These are phyloP conservation scores for Pseudonectria foliicola DNA, from an alignment of 2,329 filamentous ascomycete genomes.

Conservation along the genomic window DNA sequence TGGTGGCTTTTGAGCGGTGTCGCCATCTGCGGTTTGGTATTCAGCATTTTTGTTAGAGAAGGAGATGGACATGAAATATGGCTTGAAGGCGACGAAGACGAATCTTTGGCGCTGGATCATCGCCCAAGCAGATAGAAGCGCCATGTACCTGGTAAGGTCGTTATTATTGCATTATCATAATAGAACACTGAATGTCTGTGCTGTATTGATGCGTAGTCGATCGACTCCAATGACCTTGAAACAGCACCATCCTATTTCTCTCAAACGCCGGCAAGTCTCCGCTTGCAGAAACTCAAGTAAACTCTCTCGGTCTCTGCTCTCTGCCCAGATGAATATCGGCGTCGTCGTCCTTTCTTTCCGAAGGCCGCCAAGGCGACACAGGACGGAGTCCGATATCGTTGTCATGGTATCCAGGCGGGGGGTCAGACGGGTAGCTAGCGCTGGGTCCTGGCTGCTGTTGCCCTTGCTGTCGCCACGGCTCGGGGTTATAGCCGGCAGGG, in stretches of 20 bases:
- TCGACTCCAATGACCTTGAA: slow-evolving; percentile 1
- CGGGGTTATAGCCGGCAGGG: slow-evolving; percentile 20
- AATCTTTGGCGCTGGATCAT: slow-evolving; percentile 2
- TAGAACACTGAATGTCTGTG: no score
- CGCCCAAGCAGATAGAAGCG: no score
- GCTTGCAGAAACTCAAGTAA: slow-evolving; percentile 15
- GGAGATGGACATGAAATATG: slow-evolving; percentile 60
- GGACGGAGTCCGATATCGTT: slow-evolving; percentile 20
- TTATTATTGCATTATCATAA: no score
- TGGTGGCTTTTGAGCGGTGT: slow-evolving; percentile 50
- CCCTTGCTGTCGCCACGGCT: slow-evolving; percentile 22
- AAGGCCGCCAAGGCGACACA: slow-evolving; percentile 19
- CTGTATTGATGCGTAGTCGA: no score
- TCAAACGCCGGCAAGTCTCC: slow-evolving; percentile 15
- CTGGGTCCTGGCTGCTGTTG: slow-evolving; percentile 12
- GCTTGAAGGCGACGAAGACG: slow-evolving; percentile 53
- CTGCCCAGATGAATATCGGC: slow-evolving; percentile 24
- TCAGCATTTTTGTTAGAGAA: slow-evolving; percentile 50
- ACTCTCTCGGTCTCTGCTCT: slow-evolving; percentile 27
- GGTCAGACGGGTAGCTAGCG: slow-evolving; percentile 17
- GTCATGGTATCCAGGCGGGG: slow-evolving; percentile 28
- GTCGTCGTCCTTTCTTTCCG: slow-evolving; percentile 22
- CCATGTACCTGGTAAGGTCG: neutral
- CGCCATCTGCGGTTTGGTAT: slow-evolving; percentile 40
- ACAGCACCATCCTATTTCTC: slow-evolving; percentile 1